phyloP scores from a whole-genome alignment of 768 basidiomycete genomes.

The Tubosaeta sp. region DNA sequence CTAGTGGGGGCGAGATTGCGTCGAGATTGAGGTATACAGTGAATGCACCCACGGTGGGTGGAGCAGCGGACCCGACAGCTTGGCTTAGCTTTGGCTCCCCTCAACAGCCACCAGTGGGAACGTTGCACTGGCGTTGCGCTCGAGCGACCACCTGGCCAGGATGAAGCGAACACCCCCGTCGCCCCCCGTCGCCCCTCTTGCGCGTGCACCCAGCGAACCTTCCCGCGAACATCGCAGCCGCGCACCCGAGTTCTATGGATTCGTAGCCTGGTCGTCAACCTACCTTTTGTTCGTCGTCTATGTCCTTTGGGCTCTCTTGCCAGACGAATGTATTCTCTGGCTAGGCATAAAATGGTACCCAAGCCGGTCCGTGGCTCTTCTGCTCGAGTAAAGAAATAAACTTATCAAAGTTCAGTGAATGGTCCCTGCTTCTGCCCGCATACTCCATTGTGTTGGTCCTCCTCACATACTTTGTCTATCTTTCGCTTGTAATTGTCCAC shows the following conservation, averaged over 20 bases:
- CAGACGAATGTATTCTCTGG: constrained; percentile 62
- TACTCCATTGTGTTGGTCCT: constrained; percentile 69
- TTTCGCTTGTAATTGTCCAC: constrained; percentile 63
- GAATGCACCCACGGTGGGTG: neutral
- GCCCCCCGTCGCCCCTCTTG: constrained; percentile 43
- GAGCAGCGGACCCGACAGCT: neutral
- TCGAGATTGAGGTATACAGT: neutral
- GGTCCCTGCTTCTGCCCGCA: constrained; percentile 78
- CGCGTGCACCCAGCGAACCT: constrained; percentile 37
- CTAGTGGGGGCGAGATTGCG: neutral
- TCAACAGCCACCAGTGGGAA: neutral
- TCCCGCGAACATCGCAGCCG: constrained; percentile 53
- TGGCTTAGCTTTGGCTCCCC: constrained; percentile 10
- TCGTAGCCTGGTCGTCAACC: constrained; percentile 80
- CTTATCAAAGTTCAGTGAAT: constrained; percentile 54
- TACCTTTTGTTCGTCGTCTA: constrained; percentile 66
- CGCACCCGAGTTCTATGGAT: constrained; percentile 87
- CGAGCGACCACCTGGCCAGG: neutral
- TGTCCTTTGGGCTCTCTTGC: constrained; percentile 76
- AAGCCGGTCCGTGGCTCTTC: constrained; percentile 53
- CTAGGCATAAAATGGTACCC: constrained; percentile 83
- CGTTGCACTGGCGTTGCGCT: too few relatives aligned
- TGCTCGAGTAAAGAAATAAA: neutral
- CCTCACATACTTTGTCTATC: constrained; percentile 74
- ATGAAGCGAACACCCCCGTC: constrained; percentile 32